These are phyloP conservation scores for Gymnopilus junonius DNA, from an alignment of 768 basidiomycete genomes.

Conservation along the genomic window DNA sequence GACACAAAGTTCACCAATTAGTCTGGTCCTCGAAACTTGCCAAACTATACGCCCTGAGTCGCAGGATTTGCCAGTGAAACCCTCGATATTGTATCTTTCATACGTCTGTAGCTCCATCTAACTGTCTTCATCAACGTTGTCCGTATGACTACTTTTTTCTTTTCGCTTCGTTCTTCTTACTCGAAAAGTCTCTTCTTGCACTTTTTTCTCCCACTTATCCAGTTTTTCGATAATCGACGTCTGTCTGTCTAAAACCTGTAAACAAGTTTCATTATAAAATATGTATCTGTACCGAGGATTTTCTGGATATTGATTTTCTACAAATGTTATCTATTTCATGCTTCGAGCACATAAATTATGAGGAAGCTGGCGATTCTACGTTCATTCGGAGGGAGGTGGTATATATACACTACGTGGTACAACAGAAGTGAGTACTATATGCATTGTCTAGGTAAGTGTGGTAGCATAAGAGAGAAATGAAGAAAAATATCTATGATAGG, in stretches of 20 bases:
- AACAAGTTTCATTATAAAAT: slow-evolving; percentile 14
- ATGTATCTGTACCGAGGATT: slow-evolving; percentile 19
- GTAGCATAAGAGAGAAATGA: background rate
- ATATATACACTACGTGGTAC: slow-evolving; percentile 3
- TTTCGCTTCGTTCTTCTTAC: background rate
- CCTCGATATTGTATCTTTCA: background rate
- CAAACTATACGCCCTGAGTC: slow-evolving; percentile 9
- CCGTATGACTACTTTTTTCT: background rate
- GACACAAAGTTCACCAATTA: background rate
- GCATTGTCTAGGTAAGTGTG: slow-evolving; percentile 7
- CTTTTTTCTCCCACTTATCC: background rate
- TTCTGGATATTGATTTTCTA: background rate
- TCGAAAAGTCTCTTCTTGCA: background rate
- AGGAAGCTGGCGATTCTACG: background rate
- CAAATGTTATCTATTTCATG: background rate
- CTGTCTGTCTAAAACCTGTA: background rate
- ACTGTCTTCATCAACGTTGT: background rate
- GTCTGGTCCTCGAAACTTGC: slow-evolving; percentile 2
- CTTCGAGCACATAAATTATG: no score
- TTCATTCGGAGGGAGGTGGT: background rate
- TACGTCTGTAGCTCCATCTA: background rate
- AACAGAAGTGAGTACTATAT: background rate
- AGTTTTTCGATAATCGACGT: background rate
- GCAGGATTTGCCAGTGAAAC: background rate
- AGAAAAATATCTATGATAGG: background rate